Conservation (phyloP, 352 stramenopile species). For the Globisporangium okanoganense region DNA sequence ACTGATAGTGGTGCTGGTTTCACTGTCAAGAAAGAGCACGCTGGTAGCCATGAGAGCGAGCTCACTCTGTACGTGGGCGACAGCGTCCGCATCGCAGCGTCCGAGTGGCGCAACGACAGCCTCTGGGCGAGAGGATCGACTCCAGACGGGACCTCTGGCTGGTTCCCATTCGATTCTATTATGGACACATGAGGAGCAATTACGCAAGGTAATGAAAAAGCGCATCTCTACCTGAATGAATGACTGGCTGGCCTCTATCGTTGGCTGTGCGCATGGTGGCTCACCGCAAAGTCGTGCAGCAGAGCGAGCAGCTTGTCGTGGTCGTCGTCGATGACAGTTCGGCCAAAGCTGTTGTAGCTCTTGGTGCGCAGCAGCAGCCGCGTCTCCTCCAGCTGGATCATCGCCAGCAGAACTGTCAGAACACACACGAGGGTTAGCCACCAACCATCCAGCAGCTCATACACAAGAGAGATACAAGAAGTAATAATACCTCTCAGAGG, state of each 20-base stretch:
- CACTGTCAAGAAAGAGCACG: too few species aligned
- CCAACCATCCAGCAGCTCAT: too few species aligned
- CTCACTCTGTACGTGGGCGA: too few species aligned
- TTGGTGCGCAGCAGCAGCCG: constrained; percentile 54
- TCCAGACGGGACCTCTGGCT: too few species aligned
- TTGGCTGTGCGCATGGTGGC: constrained; percentile 17
- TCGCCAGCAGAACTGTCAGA: constrained; percentile 73
- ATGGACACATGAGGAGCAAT: constrained; percentile 4
- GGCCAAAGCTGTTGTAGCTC: constrained; percentile 48
- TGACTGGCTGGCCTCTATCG: neutral
- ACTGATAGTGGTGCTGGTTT: too few species aligned
- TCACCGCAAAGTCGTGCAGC: constrained; percentile 38
- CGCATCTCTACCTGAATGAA: neutral
- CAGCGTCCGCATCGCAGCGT: too few species aligned
- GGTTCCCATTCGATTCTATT: constrained; percentile 27
- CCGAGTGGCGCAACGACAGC: too few species aligned
- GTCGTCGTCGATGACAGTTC: constrained; percentile 34
- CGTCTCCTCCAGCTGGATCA: constrained; percentile 67
- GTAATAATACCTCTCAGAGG: constrained; percentile 67
- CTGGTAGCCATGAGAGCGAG: too few species aligned
- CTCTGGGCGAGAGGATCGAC: too few species aligned
- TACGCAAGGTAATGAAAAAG: neutral
- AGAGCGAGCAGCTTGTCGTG: constrained; percentile 44
- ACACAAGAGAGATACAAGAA: too few species aligned
- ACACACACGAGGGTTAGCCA: too few species aligned